Evolutionary conservation across 2,329 filamentous ascomycete genomes (phyloP), one percentile per base, ranked within the genome.

Genomic region (Diplodia sapinea): DNA sequence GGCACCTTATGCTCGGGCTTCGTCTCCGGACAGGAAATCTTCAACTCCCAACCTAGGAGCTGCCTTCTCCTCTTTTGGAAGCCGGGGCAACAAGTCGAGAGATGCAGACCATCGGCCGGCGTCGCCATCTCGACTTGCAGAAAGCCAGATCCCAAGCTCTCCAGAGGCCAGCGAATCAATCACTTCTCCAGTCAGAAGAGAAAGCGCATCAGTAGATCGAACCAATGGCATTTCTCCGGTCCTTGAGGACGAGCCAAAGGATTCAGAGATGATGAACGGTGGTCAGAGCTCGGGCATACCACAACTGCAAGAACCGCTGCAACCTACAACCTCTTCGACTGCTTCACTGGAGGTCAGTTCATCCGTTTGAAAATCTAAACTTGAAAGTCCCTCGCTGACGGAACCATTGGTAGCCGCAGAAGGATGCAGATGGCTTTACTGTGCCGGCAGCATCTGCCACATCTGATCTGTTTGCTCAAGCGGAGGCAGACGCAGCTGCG

Each of bases 391-490:
- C 5, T 23, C 49, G 29, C 56, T 31, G 9, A 61, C 13, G 31
- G 67, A 38, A 69, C 38, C 4, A 36, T 29, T 12, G 29, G 33
- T 75, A 84, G 66, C 79, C 80, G 23, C 72, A 75, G 26, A 91
- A 88, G 75, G 92, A 95, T 74, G 81, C 87, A 0, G 92, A 96
- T 71, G 92, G 92, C 7, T 95, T 89, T 74, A 90, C 86, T 4
- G 86, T 94, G n/a, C 91, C 90, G 0, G 84, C 87, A 0, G 82
- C 86, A 83, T 89, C 76, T 83, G 47, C 59, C 8, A 68, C 57
- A 9, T 74, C 78, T 23, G 83, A 84, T 71, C 79, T 82, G 49
- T 81, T 94, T 68, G 90, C 91, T 0, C 87, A 90, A 75, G 91
- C 91, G 8, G 86, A 93, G 76, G 84, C 85, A 52, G 91, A 93